Evolutionary conservation across 306 rosid species (phyloP).

Genomic region (Canavalia ensiformis): DNA sequence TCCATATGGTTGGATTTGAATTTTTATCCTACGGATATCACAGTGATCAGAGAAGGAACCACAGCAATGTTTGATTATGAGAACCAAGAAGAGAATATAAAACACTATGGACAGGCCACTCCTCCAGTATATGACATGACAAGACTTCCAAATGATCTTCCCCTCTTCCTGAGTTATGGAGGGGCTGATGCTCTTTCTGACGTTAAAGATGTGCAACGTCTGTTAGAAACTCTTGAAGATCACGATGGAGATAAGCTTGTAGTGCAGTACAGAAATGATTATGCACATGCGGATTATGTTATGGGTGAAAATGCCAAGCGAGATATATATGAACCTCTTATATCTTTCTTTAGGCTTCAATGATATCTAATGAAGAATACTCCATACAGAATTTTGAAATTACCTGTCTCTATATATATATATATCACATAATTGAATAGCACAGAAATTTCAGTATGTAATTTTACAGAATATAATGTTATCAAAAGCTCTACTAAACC

Average conservation of each 20-base stretch:
- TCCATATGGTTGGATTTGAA: constrained; percentile 21
- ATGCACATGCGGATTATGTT: constrained; percentile 89
- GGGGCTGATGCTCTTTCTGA: constrained; percentile 80
- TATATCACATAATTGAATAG: constrained; percentile 32
- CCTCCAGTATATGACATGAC: constrained; percentile 79
- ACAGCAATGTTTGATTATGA: constrained; percentile 74
- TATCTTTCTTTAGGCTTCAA: constrained; percentile 73
- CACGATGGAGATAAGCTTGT: constrained; percentile 73
- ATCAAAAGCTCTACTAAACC: background rate
- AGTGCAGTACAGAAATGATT: constrained; percentile 68
- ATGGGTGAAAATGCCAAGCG: constrained; percentile 75
- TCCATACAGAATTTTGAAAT: constrained; percentile 32
- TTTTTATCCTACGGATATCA: constrained; percentile 33
- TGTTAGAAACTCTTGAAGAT: constrained; percentile 62
- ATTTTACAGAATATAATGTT: constrained; percentile 26
- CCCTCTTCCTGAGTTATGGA: constrained; percentile 74
- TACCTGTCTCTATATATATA: background rate
- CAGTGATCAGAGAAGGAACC: constrained; percentile 82
- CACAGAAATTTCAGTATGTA: constrained; percentile 46
- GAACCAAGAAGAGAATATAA: constrained; percentile 52
- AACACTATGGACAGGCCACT: constrained; percentile 72
- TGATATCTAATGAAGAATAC: constrained; percentile 47
- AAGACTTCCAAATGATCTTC: constrained; percentile 72
- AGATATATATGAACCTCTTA: constrained; percentile 75
- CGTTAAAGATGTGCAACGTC: constrained; percentile 67